Base-by-base conservation (phyloP, 225 moss, liverwort and hornwort genomes). In the Straminergon stramineum region DNA sequence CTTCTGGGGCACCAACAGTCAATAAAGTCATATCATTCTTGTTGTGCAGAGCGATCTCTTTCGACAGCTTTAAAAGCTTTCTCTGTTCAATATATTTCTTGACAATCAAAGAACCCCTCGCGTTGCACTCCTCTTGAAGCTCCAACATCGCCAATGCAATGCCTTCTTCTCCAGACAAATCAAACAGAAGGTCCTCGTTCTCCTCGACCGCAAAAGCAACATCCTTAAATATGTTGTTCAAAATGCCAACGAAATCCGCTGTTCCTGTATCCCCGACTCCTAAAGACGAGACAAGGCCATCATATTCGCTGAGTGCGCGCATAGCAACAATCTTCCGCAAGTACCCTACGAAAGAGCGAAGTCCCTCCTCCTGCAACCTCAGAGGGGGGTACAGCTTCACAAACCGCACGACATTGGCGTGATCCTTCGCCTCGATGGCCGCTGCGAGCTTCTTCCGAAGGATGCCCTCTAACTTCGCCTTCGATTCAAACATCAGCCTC, bases 111-210 rank as follows among this genome's bases (percentile, higher is more conserved):
- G 95, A 95, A 39, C 97, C 99, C 89, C 96, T 93, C 31, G 94
- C 55, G 83, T 97, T 96, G 91, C 99, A 99, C 82, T 97, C 97
- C 75, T 96, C 95, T 93, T 99, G 96, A 43, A 97, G 96, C 91
- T 99, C 99, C 84, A 96, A 85, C 90, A 97, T 95, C n/a, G 96
- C 96, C 82, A 92, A 90, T 17, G 94, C 96, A 81, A 97, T 94
- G 9, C 90, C 97, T 82, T 97, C 96, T 79, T 99, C 99, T 20
- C 99, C 99, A 58, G 95, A 93, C 85, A 99, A 92, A 76, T 92
- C 95, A 22, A 95, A 95, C 17, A 99, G 88, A 53, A 99, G 93
- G 12, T 99, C 97, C 88, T 99, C 99, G 65, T 99, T 99, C 88
- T 97, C 99, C 90, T 99, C 99, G 3, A 99, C 90, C 13, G 96